Percentiles rank a stretch among this genome's conserved stretches.
Evolutionary conservation across 768 basidiomycete species (phyloP).

Genomic region (Boletus insuetus): DNA sequence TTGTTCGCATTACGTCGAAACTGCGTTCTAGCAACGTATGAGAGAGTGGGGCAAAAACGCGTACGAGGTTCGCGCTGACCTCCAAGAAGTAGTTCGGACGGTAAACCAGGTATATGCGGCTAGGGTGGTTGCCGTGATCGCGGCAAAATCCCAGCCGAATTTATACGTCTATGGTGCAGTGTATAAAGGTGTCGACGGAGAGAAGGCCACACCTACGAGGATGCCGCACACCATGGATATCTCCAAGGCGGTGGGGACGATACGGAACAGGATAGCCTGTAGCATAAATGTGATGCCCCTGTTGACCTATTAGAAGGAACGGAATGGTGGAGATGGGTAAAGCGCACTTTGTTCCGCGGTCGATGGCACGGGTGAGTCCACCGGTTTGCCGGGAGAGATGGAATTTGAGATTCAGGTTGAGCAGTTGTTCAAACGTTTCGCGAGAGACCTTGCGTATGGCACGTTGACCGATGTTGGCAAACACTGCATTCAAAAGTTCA

Average conservation of each 20-base stretch:
- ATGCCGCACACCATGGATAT: slow-evolving; percentile 98
- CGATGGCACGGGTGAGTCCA: slow-evolving; percentile 93
- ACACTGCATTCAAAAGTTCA: slow-evolving; percentile 92
- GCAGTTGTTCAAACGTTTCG: slow-evolving; percentile 92
- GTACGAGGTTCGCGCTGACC: slow-evolving; percentile 44
- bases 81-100: slow-evolving; percentile 92
- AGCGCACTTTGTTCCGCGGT: slow-evolving; percentile 91
- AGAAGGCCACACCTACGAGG: slow-evolving; percentile 51
- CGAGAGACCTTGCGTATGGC: slow-evolving; percentile 93
- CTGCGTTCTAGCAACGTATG: slow-evolving; percentile 56
- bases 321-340: background rate
- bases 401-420: slow-evolving; percentile 88
- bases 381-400: slow-evolving; percentile 94
- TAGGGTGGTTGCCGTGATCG: slow-evolving; percentile 81
- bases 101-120: slow-evolving; percentile 97
- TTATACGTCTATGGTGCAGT: slow-evolving; percentile 73
- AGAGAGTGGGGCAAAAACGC: background rate
- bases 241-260: slow-evolving; percentile 93
- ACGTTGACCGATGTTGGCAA: slow-evolving; percentile 92
- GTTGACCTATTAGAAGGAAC: background rate
- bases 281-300: slow-evolving; percentile 97
- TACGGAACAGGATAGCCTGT: slow-evolving; percentile 90
- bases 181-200: background rate
- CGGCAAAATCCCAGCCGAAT: slow-evolving; percentile 97
- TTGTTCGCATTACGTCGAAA: slow-evolving; percentile 95